These are phyloP conservation scores for Chaetomiaceae sp. DNA, from an alignment of 2,329 filamentous ascomycete species.

Conservation along the genomic window DNA sequence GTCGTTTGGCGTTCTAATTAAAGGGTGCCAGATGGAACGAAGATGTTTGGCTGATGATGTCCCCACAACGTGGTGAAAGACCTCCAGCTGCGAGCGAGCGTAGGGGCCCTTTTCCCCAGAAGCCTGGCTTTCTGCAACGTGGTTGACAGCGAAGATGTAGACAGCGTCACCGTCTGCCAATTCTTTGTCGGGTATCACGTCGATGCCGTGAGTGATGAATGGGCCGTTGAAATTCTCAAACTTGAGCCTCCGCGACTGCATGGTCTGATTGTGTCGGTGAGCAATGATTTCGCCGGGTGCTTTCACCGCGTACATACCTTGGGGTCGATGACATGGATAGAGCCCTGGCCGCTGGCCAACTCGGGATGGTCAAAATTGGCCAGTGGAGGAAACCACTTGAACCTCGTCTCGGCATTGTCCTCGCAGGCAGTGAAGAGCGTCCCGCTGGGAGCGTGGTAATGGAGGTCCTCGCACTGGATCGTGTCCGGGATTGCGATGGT, in stretches of 20 bases:
- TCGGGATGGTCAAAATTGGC: slow-evolving; percentile 39
- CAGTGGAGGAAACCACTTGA: slow-evolving; percentile 50
- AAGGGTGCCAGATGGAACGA: slow-evolving; percentile 48
- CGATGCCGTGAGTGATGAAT: slow-evolving; percentile 58
- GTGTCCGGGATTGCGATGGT: slow-evolving; percentile 48
- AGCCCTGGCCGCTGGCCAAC: slow-evolving; percentile 37
- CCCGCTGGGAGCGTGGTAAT: slow-evolving; percentile 46
- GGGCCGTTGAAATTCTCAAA: slow-evolving; percentile 49
- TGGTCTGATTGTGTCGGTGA: slow-evolving; percentile 34
- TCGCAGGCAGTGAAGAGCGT: slow-evolving; percentile 56
- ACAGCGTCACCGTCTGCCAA: slow-evolving; percentile 37
- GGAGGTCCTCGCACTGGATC: slow-evolving; percentile 55
- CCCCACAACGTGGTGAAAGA: slow-evolving; percentile 52
- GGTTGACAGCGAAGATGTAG: slow-evolving; percentile 59
- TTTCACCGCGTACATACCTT: slow-evolving; percentile 35
- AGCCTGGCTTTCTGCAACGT: slow-evolving; percentile 47
- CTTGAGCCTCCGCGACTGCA: slow-evolving; percentile 41
- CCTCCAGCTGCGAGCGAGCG: slow-evolving; percentile 51
- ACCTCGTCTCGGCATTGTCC: slow-evolving; percentile 38
- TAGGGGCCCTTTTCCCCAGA: slow-evolving; percentile 32
- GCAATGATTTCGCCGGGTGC: not conserved
- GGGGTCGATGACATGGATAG: slow-evolving; percentile 51
- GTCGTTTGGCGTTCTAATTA: slow-evolving; percentile 57
- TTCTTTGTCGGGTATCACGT: slow-evolving; percentile 49
- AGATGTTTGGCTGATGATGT: slow-evolving; percentile 41